Evolutionary conservation across 2,329 filamentous ascomycete species (phyloP), one percentile per base, ranked within the genome.

Genomic region (Chalaropsis ovoidea): DNA sequence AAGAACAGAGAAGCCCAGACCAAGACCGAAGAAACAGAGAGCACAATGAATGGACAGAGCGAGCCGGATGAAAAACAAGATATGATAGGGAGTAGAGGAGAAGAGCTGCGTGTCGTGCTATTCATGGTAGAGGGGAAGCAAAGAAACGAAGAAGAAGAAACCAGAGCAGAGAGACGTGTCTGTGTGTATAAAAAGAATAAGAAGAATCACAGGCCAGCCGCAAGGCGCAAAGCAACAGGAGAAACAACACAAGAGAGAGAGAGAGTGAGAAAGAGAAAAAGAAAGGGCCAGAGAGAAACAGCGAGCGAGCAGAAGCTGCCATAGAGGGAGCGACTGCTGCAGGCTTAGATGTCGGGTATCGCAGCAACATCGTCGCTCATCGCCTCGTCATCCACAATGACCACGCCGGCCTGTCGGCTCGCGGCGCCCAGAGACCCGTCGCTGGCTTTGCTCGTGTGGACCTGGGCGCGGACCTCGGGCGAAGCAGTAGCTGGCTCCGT

Each of bases 331-430:
- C n/a, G n/a, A n/a, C n/a, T n/a, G n/a, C n/a, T n/a, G n/a, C n/a
- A n/a, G n/a, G n/a, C 7, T 35, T 65, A 61, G 13, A 65, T 65
- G 43, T 47, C 63, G 7, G 63, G 41, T 39, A 56, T 56, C 13
- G 41, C 19, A 27, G 62, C 27, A 24, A 64, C 62, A 27, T 64
- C 62, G 22, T 64, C 62, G 39, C 62, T 64, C 62, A 64, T 64
- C 4, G 62, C 62, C 8, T 64, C 62, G 47, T 64, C 62, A n/a
- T 64, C 62, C 24, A 64, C 39, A 19, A 64, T 64, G 4, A 64
- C 62, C 3, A 64, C 49, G 1, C 47, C 35, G 15, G 45, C 13
- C 24, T n/a, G 41, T 19, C 42, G 43, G 41, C 27, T 47, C 10
- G 61, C 41, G 10, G 61, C 43, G 47, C 31, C 22, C 11, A 62